Percentiles rank a stretch among this genome's conserved stretches.
Conservation (phyloP, 2,329 filamentous ascomycete genomes). For the Graphilbum fragrans region DNA sequence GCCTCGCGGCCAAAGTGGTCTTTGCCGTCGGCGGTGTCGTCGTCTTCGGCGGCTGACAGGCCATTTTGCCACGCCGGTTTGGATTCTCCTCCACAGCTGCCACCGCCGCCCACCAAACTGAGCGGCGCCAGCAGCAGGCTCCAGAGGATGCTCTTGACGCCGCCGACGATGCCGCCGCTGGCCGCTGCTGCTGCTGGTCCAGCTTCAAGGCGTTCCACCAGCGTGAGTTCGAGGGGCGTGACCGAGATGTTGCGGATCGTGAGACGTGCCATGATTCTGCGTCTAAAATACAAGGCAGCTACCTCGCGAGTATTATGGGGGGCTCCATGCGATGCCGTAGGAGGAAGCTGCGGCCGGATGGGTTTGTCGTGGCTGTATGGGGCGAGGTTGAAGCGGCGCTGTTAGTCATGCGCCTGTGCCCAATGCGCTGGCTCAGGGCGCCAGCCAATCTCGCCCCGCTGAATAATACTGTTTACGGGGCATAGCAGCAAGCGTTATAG, state of each 20-base stretch:
- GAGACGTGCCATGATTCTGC: slow-evolving; percentile 40
- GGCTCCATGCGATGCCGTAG: too few species aligned
- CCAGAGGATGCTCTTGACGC: slow-evolving; percentile 25
- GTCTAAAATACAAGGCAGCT: too few species aligned
- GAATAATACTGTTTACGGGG: too few species aligned
- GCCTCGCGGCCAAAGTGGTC: slow-evolving; percentile 33
- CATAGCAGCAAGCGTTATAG: too few species aligned
- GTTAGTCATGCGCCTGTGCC: too few species aligned
- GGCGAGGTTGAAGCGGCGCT: too few species aligned
- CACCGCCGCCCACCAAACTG: neutral
- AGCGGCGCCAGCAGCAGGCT: neutral
- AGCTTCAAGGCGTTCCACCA: slow-evolving; percentile 59
- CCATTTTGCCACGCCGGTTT: too few species aligned
- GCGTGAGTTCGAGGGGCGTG: slow-evolving; percentile 58
- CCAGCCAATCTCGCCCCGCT: too few species aligned
- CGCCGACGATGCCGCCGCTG: slow-evolving; percentile 25
- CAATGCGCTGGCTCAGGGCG: too few species aligned
- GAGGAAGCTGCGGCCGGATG: too few species aligned
- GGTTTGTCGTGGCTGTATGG: too few species aligned
- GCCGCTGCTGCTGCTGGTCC: slow-evolving; percentile 16
- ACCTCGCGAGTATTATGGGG: too few species aligned
- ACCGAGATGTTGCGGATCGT: slow-evolving; percentile 74
- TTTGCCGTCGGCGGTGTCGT: neutral
- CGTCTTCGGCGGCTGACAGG: neutral
- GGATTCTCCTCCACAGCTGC: neutral